These are phyloP conservation scores for Starmerella bacillaris DNA, from an alignment of 805 yeast genomes.

Conservation along the genomic window DNA sequence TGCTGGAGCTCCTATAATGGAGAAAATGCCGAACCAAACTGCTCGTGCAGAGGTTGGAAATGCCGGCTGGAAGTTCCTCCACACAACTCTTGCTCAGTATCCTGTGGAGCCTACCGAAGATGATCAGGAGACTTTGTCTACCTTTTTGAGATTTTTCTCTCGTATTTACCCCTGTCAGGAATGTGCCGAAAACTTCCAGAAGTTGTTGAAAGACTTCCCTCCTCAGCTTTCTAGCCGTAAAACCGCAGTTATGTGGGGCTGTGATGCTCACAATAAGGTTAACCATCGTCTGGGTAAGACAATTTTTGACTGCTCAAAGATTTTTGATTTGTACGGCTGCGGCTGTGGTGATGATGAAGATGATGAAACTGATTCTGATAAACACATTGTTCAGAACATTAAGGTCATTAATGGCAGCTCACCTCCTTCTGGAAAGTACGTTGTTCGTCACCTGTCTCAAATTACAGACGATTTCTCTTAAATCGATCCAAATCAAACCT, in stretches of 20 bases:
- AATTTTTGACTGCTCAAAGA: constrained; percentile 65
- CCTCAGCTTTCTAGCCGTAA: constrained; percentile 66
- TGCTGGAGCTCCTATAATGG: constrained; percentile 55
- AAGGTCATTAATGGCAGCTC: too few relatives aligned
- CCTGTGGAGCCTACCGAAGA: constrained; percentile 60
- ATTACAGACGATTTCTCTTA: too few relatives aligned
- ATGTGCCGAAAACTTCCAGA: constrained; percentile 80
- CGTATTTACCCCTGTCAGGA: constrained; percentile 95
- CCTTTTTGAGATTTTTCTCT: constrained; percentile 57
- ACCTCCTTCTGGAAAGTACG: too few relatives aligned
- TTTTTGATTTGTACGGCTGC: constrained; percentile 84
- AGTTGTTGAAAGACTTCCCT: constrained; percentile 51
- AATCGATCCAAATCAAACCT: too few relatives aligned
- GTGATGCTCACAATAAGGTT: constrained; percentile 76
- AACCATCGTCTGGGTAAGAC: constrained; percentile 53
- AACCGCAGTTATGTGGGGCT: constrained; percentile 90
- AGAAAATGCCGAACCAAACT: constrained; percentile 77
- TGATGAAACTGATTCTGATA: too few relatives aligned
- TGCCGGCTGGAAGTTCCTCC: constrained; percentile 83
- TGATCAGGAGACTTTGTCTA: constrained; percentile 44
- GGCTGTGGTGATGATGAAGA: constrained; percentile 74
- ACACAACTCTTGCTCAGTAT: constrained; percentile 78
- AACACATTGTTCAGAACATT: too few relatives aligned
- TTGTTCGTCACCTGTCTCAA: too few relatives aligned
- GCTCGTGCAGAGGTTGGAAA: constrained; percentile 70